Evolutionary conservation across 345 rosid species (phyloP), one percentile per base, ranked within the genome.

Genomic region (Salix koriyanagi): DNA sequence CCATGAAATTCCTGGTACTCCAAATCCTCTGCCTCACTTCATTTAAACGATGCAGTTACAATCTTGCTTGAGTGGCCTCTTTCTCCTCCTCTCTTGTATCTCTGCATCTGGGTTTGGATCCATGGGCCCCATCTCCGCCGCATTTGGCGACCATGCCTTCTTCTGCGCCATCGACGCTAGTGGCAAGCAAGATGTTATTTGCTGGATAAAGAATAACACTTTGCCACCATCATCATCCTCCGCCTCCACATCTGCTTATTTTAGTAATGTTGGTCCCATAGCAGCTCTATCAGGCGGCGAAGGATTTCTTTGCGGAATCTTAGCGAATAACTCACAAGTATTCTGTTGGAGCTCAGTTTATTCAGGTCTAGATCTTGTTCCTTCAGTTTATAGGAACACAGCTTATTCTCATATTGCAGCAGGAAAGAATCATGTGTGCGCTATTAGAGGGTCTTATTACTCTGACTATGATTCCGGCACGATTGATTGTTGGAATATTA

Each of bases 81-180:
- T 91, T 26, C 10, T 79, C 16, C 83, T 87, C 1, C 73, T 81
- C 50, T 77, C 72, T 39, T 56, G 76, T 76, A 83, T 52, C 25
- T 32, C 72, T 69, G 90, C 83, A 77, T 88, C 85, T 79, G 96
- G 91, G 76, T 95, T 84, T 65, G 97, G 99, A 80, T 91, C 97
- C 54, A 83, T 90, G 84, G 99, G 96, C 10, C 89, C 97, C 19
- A 86, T 93, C 75, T 86, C 97, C 7, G 96, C 97, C 3, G 87
- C 97, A 0, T 96, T 91, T 25, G 99, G 97, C 32, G 83, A 78
- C n/a, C 77, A 83, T 78, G 93, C 94, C 5, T 90, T 96, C 78
- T 96, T 96, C 88, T 96, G 99, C 81, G 98, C 98, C 88, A 94
- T 94, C 73, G 93, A 88, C 72, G 98, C 98, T 67, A 86, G 97